A percentile compares a stretch with the other conserved stretches of the same genome.
phyloP scores from a whole-genome alignment of 2,329 filamentous ascomycete species.

The Fusarium sp. region DNA sequence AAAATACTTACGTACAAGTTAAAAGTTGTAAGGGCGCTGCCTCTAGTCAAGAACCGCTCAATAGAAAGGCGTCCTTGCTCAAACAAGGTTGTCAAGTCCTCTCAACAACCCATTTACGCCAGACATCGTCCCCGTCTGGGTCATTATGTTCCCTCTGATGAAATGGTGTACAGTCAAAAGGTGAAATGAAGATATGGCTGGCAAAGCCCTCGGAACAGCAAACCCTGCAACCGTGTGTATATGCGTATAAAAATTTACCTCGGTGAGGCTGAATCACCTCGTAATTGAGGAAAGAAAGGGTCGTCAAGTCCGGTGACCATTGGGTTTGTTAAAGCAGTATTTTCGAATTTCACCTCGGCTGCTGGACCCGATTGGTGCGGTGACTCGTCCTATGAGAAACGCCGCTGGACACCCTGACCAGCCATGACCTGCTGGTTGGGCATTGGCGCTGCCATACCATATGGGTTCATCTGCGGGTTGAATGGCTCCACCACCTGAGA shows the following conservation, averaged over 20 bases:
- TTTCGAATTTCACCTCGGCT: constrained; percentile 10
- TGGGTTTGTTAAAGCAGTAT: constrained; percentile 11
- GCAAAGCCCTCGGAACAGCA: constrained; percentile 24
- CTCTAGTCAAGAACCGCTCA: constrained; percentile 18
- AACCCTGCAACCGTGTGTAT: constrained; percentile 30
- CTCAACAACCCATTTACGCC: constrained; percentile 29
- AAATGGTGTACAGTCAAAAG: constrained; percentile 46
- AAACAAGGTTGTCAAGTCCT: constrained; percentile 28
- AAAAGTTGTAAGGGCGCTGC: constrained; percentile 28
- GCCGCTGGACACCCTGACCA: constrained; percentile 63
- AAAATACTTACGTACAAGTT: constrained; percentile 52
- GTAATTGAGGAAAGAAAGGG: constrained; percentile 38
- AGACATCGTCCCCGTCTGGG: constrained; percentile 37
- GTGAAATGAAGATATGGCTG: constrained; percentile 33
- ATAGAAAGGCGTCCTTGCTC: constrained; percentile 14
- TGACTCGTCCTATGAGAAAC: constrained; percentile 61
- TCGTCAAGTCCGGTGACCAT: constrained; percentile 27
- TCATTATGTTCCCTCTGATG: constrained; percentile 33
- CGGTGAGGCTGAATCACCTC: constrained; percentile 8
- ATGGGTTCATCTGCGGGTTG: constrained; percentile 66
- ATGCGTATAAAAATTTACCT: constrained; percentile 36
- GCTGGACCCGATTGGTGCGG: constrained; percentile 12
- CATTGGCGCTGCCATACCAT: constrained; percentile 64
- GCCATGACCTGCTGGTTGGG: constrained; percentile 64
- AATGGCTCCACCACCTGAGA: constrained; percentile 64